Evolutionary conservation across 768 basidiomycete species (phyloP).

Genomic region (Leccinum obscurum): DNA sequence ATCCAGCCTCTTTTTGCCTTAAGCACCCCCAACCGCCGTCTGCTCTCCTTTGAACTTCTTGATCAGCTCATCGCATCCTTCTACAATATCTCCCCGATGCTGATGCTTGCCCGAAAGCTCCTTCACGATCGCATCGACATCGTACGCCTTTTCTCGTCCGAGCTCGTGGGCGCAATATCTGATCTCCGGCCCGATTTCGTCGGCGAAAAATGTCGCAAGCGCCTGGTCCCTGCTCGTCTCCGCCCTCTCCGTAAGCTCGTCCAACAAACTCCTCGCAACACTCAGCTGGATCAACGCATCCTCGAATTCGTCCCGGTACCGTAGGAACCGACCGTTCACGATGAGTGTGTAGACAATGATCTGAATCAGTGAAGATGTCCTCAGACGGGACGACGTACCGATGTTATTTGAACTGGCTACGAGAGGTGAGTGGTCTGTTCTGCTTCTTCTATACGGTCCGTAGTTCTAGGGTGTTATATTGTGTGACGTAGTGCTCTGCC

Average conservation of each 20-base stretch:
- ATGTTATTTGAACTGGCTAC: too few species aligned
- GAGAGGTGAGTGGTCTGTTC: constrained; percentile 26
- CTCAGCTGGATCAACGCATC: constrained; percentile 74
- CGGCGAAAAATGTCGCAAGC: constrained; percentile 77
- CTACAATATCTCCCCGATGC: constrained; percentile 62
- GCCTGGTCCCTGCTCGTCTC: constrained; percentile 84
- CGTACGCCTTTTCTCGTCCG: constrained; percentile 75
- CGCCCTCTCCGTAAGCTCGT: constrained; percentile 61
- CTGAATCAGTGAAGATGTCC: constrained; percentile 63
- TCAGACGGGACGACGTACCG: constrained; percentile 42
- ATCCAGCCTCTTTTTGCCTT: constrained; percentile 54
- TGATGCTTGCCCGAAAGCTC: constrained; percentile 59
- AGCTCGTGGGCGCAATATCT: constrained; percentile 90
- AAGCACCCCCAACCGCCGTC: constrained; percentile 34
- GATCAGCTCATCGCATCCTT: constrained; percentile 57
- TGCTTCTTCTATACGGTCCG: constrained; percentile 43
- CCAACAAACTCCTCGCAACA: constrained; percentile 73
- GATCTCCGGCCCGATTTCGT: constrained; percentile 89
- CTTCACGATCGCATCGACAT: constrained; percentile 70
- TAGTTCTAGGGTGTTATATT: constrained; percentile 73
- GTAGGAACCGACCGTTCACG: constrained; percentile 79
- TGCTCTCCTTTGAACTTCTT: constrained; percentile 49
- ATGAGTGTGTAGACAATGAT: constrained; percentile 76
- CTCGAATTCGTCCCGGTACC: constrained; percentile 73
- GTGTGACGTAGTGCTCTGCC: constrained; percentile 64